Evolutionary conservation across 1,284 basidiomycete genomes (phyloP).

Genomic region (Takashimella koratensis): DNA sequence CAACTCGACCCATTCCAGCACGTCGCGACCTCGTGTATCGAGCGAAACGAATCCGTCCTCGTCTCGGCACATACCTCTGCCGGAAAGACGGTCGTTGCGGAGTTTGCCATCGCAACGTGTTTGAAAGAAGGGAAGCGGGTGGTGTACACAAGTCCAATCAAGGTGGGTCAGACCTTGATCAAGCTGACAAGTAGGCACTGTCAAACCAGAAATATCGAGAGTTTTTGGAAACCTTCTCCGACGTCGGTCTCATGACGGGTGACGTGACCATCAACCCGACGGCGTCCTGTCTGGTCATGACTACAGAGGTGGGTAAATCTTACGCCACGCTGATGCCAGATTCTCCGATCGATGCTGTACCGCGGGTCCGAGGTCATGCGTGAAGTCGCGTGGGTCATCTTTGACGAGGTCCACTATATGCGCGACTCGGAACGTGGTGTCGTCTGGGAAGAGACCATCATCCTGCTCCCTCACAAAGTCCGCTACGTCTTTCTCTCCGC

Average conservation of each 20-base stretch:
- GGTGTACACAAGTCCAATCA: slow-evolving; percentile 99
- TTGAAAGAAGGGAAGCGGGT: slow-evolving; percentile 82
- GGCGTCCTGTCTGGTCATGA: slow-evolving; percentile 98
- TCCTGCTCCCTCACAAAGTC: slow-evolving; percentile 90
- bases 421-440: slow-evolving; percentile 77
- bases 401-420: slow-evolving; percentile 99
- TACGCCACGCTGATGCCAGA: slow-evolving; percentile 54
- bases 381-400: slow-evolving; percentile 99
- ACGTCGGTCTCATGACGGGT: slow-evolving; percentile 98
- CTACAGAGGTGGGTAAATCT: slow-evolving; percentile 73
- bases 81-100: slow-evolving; percentile 99
- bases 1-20: slow-evolving; percentile 96
- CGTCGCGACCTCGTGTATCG: slow-evolving; percentile 90
- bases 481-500: slow-evolving; percentile 99
- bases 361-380: slow-evolving; percentile 99
- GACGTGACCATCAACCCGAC: slow-evolving; percentile 99
- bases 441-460: slow-evolving; percentile 82
- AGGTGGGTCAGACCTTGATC: slow-evolving; percentile 58
- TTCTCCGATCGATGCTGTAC: slow-evolving; percentile 98
- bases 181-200: slow-evolving; percentile 62
- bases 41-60: slow-evolving; percentile 93
- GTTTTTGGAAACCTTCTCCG: slow-evolving; percentile 92
- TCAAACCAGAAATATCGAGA: slow-evolving; percentile 99
- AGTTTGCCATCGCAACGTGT: slow-evolving; percentile 98
- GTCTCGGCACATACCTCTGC: slow-evolving; percentile 99